These are phyloP conservation scores for Spencermartinsiella ligniputridi DNA, from an alignment of 1,139 yeast genomes.

Conservation along the genomic window DNA sequence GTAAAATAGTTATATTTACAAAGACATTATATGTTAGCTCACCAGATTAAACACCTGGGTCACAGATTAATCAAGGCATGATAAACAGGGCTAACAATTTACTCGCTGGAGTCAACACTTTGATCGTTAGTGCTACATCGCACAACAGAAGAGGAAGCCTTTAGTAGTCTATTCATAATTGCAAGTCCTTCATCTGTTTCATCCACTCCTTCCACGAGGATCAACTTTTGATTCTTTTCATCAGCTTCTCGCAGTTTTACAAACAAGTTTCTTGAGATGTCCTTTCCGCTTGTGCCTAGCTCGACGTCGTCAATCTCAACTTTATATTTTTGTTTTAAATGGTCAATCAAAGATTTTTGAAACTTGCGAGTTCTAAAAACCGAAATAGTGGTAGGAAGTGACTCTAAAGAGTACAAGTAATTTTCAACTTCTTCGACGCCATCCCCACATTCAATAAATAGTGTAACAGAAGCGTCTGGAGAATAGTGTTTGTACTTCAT, in stretches of 20 bases:
- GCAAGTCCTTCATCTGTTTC: slow-evolving; percentile 82
- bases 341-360: slow-evolving; percentile 11
- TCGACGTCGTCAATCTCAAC: slow-evolving; percentile 36
- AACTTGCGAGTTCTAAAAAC: slow-evolving; percentile 38
- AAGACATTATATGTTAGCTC: background rate
- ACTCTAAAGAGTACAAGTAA: slow-evolving; percentile 16
- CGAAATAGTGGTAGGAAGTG: slow-evolving; percentile 40
- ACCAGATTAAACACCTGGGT: slow-evolving; percentile 2
- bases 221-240: slow-evolving; percentile 49
- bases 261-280: slow-evolving; percentile 72
- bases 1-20: background rate
- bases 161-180: slow-evolving; percentile 81
- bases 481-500: slow-evolving; percentile 97
- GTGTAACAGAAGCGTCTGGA: slow-evolving; percentile 76
- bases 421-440: slow-evolving; percentile 36
- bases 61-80: no score
- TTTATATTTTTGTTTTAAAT: slow-evolving; percentile 16
- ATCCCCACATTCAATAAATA: slow-evolving; percentile 53
- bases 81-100: no score
- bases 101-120: no score
- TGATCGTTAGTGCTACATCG: background rate
- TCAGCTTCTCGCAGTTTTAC: slow-evolving; percentile 69
- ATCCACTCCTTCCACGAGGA: slow-evolving; percentile 70
- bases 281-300: slow-evolving; percentile 55
- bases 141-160: slow-evolving; percentile 63